Conservation (phyloP, 1,139 yeast genomes). For the Lodderomyces elongisporus region DNA sequence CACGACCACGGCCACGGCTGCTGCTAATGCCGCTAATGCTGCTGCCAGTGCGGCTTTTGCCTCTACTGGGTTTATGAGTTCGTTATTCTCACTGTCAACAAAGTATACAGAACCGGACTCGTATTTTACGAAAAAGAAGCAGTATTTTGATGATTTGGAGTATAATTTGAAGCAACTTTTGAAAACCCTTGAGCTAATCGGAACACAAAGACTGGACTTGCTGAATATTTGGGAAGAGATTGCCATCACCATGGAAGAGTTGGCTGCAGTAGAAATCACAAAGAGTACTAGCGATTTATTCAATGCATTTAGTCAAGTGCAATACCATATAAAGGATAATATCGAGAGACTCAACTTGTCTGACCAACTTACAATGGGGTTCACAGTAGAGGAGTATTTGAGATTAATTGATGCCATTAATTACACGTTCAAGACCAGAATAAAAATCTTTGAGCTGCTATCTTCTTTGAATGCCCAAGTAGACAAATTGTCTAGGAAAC, state of each 20-base stretch:
- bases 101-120: slow-evolving; percentile 76
- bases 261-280: slow-evolving; percentile 75
- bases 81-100: slow-evolving; percentile 52
- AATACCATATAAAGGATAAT: slow-evolving; percentile 65
- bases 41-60: slow-evolving; percentile 12
- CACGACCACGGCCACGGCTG: slow-evolving; percentile 27
- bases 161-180: slow-evolving; percentile 64
- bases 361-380: slow-evolving; percentile 81
- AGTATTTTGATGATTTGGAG: slow-evolving; percentile 69
- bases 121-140: slow-evolving; percentile 65
- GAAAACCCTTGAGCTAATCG: slow-evolving; percentile 69
- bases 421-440: slow-evolving; percentile 70
- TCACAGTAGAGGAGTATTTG: slow-evolving; percentile 82
- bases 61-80: slow-evolving; percentile 57
- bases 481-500: slow-evolving; percentile 53
- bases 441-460: slow-evolving; percentile 54
- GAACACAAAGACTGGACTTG: slow-evolving; percentile 71
- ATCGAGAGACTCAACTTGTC: slow-evolving; percentile 78
- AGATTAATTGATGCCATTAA: slow-evolving; percentile 74
- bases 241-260: slow-evolving; percentile 59
- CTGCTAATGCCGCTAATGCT: slow-evolving; percentile 17
- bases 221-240: slow-evolving; percentile 41
- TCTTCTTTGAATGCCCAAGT: slow-evolving; percentile 43
- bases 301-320: slow-evolving; percentile 61
- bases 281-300: slow-evolving; percentile 60